Conservation (phyloP, 2,329 filamentous ascomycete species). For the Parasarocladium wereldwijsianum region DNA sequence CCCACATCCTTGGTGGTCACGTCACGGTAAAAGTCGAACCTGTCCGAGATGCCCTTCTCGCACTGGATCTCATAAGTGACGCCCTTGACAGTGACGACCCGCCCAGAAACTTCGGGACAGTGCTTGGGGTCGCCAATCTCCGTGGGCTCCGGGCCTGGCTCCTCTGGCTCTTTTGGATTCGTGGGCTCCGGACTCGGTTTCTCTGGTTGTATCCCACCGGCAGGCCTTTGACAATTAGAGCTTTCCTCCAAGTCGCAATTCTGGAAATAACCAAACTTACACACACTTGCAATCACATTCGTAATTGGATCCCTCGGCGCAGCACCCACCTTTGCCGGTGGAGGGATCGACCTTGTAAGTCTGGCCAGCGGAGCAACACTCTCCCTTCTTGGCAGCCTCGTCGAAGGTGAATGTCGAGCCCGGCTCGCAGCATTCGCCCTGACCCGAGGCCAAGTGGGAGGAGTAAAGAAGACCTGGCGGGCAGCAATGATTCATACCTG, state of each 20-base stretch:
- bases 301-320: not conserved
- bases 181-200: not conserved
- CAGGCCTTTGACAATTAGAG: not conserved
- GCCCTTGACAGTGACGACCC: not conserved
- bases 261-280: not conserved
- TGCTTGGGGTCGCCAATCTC: slow-evolving; percentile 2
- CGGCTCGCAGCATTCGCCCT: slow-evolving; percentile 3
- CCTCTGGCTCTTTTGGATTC: no score
- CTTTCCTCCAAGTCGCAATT: no score
- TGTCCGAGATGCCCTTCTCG: not conserved
- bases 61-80: slow-evolving; percentile 2
- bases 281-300: slow-evolving; percentile 2
- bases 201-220: not conserved
- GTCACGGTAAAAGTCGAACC: slow-evolving; percentile 1
- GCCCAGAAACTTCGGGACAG: slow-evolving; percentile 1
- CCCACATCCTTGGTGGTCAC: slow-evolving; percentile 2
- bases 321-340: slow-evolving; percentile 1
- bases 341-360: not conserved
- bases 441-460: slow-evolving; percentile 1
- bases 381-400: not conserved
- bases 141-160: not conserved
- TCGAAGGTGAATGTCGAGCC: slow-evolving; percentile 1
- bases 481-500: slow-evolving; percentile 1
- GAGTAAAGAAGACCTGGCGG: not conserved
- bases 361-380: not conserved